phyloP scores from a whole-genome alignment of 257 asterid species.

The Solanum okadae region DNA sequence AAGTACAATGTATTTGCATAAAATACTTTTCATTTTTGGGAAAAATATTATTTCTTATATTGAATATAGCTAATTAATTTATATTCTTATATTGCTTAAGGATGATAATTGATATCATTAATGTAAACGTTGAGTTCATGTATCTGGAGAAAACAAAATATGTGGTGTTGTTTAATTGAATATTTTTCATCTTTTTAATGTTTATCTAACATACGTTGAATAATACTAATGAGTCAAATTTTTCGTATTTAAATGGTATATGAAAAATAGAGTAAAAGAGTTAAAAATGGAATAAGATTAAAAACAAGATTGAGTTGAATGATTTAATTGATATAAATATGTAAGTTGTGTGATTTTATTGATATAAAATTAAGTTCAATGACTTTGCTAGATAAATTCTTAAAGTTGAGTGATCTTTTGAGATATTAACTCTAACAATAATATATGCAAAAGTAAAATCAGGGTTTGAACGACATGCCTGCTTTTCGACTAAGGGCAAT shows the following conservation, averaged over 20 bases:
- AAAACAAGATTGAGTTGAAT: no score
- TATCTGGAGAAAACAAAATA: background rate
- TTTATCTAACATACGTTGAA: background rate
- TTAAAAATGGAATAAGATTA: background rate
- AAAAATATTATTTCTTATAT: background rate
- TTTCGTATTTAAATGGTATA: no score
- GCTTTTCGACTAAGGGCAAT: background rate
- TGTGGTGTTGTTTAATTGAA: background rate
- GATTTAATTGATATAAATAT: no score
- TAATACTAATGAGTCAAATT: no score
- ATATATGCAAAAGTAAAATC: background rate
- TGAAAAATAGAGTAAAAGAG: background rate
- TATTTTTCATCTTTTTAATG: no score
- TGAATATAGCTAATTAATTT: background rate
- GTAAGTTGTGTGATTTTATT: no score
- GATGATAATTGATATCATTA: background rate
- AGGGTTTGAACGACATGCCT: background rate
- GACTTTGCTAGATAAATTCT: no score
- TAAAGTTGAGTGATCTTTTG: no score
- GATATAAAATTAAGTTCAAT: no score
- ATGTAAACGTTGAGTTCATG: background rate
- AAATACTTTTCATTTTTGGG: background rate
- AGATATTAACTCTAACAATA: no score
- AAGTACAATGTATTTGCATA: background rate
- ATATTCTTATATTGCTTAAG: background rate